Evolutionary conservation across 1,284 basidiomycete genomes (phyloP), one percentile per base, ranked within the genome.

Genomic region (Volvariella surrecta): DNA sequence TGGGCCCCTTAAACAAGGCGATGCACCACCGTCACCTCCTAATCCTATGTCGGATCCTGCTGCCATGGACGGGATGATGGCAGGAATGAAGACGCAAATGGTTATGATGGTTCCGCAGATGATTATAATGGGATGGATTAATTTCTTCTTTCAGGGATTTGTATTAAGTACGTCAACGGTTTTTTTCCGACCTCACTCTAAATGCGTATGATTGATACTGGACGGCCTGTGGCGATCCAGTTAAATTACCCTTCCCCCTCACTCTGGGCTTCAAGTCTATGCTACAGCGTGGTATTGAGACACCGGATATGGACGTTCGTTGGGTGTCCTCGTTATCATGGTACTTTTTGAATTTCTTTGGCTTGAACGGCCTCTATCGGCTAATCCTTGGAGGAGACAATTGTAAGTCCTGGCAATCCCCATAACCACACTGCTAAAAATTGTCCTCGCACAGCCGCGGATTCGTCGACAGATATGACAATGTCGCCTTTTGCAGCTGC

Each of bases 61-160:
- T 31, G 81, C 84, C 40, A 97, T 99, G 93, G 96, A 99, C 50
- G 86, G 85, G 20, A 96, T 99, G 91, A 96, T 99, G 93, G 79
- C 93, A 21, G 90, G 90, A 41, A 90, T 99, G 87, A 99, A 98
- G 73, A 96, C 95, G 41, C 95, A 98, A 66, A 93, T 93, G 73
- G 93, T 98, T 43, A 94, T 95, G 83, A 90, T 90, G 89, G 85
- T 95, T 6, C 91, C 89, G 7, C 91, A 97, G 64, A 98, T 98
- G 83, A 74, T 98, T 50, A 94, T 99, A 55, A 99, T 99, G 96
- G 95, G 94, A 50, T 99, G 96, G 90, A 96, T 99, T 70, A 97
- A 95, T 66, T 94, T 95, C 63, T 99, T 99, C 79, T 99, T 99
- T 69, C 89, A 91, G 52, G 95, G 95, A 24, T 98, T 99, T 60